phyloP scores from a whole-genome alignment of 164 flowering plant species.

The Vitis cinerea region DNA sequence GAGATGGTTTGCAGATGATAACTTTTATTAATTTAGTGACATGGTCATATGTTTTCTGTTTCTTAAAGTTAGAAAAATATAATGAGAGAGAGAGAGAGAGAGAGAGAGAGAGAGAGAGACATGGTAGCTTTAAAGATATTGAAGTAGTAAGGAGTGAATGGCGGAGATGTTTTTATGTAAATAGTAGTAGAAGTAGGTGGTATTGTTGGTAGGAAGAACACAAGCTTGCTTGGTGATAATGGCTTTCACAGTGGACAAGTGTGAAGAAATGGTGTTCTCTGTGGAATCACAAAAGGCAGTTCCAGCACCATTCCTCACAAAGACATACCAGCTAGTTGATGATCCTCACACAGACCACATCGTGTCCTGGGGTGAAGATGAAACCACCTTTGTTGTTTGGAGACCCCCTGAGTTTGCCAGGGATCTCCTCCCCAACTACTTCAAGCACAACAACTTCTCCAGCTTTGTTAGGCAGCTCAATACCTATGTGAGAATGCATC shows the following conservation, averaged over 20 bases:
- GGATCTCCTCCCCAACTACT: constrained; percentile 55
- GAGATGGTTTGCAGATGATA: not conserved
- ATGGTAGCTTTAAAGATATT: not conserved
- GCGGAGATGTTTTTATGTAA: not conserved
- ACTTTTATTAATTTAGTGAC: constrained; percentile 24
- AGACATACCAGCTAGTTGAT: constrained; percentile 60
- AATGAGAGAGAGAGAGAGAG: constrained; percentile 15
- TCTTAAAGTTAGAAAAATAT: constrained; percentile 26
- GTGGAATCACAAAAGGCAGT: constrained; percentile 40
- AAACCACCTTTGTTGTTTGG: constrained; percentile 58
- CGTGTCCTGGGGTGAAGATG: constrained; percentile 57
- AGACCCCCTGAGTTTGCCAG: constrained; percentile 56
- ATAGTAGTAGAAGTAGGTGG: constrained; percentile 1
- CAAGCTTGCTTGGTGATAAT: constrained; percentile 11
- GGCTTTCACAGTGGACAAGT: constrained; percentile 39
- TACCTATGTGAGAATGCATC: constrained; percentile 41
- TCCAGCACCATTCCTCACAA: constrained; percentile 57
- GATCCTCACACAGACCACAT: constrained; percentile 49
- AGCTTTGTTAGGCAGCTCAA: constrained; percentile 70
- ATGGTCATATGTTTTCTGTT: constrained; percentile 36
- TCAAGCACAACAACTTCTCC: constrained; percentile 72
- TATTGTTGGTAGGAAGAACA: not conserved
- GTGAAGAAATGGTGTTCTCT: constrained; percentile 37
- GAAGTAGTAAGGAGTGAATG: not conserved
- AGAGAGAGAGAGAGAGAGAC: constrained; percentile 22